phyloP scores from a whole-genome alignment of 2,329 filamentous ascomycete species.

The Botryotinia convoluta region DNA sequence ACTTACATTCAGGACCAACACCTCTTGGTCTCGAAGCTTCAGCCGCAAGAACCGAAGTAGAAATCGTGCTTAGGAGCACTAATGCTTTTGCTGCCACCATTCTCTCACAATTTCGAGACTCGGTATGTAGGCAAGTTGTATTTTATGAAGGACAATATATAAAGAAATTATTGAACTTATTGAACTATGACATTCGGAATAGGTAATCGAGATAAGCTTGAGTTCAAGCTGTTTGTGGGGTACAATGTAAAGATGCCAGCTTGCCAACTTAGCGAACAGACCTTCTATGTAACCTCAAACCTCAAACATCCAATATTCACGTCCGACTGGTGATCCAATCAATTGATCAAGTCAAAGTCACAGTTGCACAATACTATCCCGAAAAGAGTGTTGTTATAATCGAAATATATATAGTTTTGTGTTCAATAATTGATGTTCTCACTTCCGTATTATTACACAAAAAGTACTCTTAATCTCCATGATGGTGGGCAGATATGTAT shows the following conservation, averaged over 20 bases:
- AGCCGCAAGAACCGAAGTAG: slow-evolving; percentile 48
- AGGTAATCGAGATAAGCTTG: slow-evolving; percentile 11
- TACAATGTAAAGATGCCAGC: slow-evolving; percentile 29
- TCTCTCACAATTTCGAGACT: neutral
- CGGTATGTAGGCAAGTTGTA: neutral
- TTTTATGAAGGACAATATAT: neutral
- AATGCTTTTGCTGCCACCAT: slow-evolving; percentile 37
- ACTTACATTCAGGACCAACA: slow-evolving; percentile 88
- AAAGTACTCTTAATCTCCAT: neutral
- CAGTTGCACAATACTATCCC: neutral
- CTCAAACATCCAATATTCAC: slow-evolving; percentile 4
- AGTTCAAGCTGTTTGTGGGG: slow-evolving; percentile 15
- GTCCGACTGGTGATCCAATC: neutral
- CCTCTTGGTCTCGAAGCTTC: slow-evolving; percentile 72
- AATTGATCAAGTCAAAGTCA: neutral
- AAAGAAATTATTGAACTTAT: neutral
- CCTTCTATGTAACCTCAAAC: neutral
- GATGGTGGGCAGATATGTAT: neutral
- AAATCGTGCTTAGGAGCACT: slow-evolving; percentile 37
- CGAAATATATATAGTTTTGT: neutral
- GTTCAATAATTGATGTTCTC: neutral
- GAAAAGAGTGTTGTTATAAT: neutral
- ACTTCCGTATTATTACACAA: neutral
- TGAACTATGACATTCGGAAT: neutral
- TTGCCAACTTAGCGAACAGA: slow-evolving; percentile 24